phyloP scores from a whole-genome alignment of 768 basidiomycete genomes.

The Russula earlei region DNA sequence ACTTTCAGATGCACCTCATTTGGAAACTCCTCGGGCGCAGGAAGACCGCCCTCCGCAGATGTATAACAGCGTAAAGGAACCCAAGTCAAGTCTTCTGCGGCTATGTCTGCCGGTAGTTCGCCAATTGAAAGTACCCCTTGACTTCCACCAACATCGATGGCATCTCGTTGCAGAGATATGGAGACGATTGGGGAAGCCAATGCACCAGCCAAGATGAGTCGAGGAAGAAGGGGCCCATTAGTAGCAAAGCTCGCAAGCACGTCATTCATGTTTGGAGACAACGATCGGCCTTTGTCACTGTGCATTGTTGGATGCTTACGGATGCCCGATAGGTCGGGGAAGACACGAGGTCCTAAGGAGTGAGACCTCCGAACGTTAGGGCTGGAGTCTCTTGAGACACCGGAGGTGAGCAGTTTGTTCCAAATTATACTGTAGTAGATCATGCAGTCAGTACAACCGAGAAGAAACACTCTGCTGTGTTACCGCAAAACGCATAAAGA shows the following conservation, averaged over 20 bases:
- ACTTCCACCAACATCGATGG: slow-evolving; percentile 60
- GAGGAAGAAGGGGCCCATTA: slow-evolving; percentile 29
- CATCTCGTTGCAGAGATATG: slow-evolving; percentile 61
- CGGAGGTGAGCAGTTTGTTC: slow-evolving; percentile 12
- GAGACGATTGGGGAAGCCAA: slow-evolving; percentile 35
- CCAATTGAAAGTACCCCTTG: slow-evolving; percentile 58
- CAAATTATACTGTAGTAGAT: slow-evolving; percentile 16
- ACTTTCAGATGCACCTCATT: slow-evolving; percentile 40
- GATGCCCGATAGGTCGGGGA: slow-evolving; percentile 14
- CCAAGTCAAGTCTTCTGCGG: slow-evolving; percentile 50
- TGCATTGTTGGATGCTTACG: neutral
- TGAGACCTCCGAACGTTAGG: neutral
- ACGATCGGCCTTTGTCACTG: neutral
- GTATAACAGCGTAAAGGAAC: slow-evolving; percentile 51
- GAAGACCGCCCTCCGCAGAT: slow-evolving; percentile 41
- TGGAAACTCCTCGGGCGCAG: slow-evolving; percentile 45
- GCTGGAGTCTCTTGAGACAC: neutral
- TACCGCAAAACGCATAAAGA: no score
- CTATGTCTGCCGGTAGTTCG: slow-evolving; percentile 44
- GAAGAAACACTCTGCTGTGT: no score
- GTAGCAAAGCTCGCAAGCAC: slow-evolving; percentile 25
- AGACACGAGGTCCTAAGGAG: neutral
- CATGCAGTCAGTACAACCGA: neutral
- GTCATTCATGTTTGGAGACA: slow-evolving; percentile 8
- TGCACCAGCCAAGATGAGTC: slow-evolving; percentile 27